Percentiles rank a stretch among this genome's conserved stretches.
phyloP scores from a whole-genome alignment of 1,284 basidiomycete species.

The Pseudozyma flocculosa region DNA sequence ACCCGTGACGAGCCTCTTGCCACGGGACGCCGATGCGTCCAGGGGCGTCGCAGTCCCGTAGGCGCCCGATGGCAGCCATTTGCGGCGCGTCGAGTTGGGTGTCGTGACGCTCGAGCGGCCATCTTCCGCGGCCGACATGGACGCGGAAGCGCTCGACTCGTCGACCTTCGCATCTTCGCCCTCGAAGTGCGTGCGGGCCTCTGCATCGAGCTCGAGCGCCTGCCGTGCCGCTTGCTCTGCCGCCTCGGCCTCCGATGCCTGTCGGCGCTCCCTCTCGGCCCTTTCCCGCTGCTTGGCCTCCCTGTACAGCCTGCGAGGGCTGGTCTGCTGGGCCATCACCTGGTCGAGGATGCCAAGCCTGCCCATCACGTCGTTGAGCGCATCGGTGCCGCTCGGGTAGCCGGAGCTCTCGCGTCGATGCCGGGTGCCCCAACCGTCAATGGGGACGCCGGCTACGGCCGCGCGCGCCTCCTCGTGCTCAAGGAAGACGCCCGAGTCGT shows the following conservation, averaged over 20 bases:
- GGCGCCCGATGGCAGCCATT: too few relatives aligned
- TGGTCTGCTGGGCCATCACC: conserved; percentile 50
- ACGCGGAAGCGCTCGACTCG: conserved; percentile 21
- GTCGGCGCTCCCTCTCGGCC: conserved; percentile 11
- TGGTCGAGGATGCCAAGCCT: conserved; percentile 51
- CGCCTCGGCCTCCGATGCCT: conserved; percentile 14
- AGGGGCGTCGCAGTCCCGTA: conserved; percentile 9
- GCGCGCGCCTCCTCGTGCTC: conserved; percentile 6
- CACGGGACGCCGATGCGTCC: conserved; percentile 12
- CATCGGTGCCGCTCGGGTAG: conserved; percentile 6
- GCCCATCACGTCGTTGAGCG: conserved; percentile 42
- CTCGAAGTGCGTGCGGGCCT: conserved; percentile 18
- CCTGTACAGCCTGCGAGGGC: conserved; percentile 44
- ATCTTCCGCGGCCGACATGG: conserved; percentile 27
- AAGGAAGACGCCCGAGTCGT: conserved; percentile 34
- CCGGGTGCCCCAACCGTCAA: conserved; percentile 21
- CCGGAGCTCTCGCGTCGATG: conserved; percentile 24
- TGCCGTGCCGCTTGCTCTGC: conserved; percentile 19
- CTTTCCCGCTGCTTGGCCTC: conserved; percentile 45
- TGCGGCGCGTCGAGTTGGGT: conserved; percentile 16
- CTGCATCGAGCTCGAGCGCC: conserved; percentile 19
- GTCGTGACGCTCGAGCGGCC: conserved; percentile 28
- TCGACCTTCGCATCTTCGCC: conserved; percentile 21
- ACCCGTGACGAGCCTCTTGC: conserved; percentile 28
- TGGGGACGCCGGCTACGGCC: conserved; percentile 15